Percentiles rank a stretch among this genome's conserved stretches.
Evolutionary conservation across 2,329 filamentous ascomycete species (phyloP).

Genomic region (Metarhizium humberi): DNA sequence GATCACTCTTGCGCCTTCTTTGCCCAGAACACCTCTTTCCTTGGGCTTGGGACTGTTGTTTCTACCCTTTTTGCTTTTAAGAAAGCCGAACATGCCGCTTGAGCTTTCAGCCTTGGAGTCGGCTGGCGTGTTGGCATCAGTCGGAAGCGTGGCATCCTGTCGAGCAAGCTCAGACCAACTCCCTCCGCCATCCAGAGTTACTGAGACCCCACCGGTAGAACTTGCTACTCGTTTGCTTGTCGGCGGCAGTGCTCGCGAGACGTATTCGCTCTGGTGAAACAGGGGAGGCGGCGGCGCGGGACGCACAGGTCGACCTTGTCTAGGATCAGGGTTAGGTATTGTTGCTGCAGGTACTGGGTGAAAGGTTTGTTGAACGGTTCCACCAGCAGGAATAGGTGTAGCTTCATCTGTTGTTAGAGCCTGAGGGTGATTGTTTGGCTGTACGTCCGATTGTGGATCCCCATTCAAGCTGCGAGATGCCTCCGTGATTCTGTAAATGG

Average conservation of each 20-base stretch:
- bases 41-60: slow-evolving; percentile 90
- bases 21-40: slow-evolving; percentile 86
- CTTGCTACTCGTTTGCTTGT: slow-evolving; percentile 63
- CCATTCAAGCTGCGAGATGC: slow-evolving; percentile 11
- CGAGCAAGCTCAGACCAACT: slow-evolving; percentile 89
- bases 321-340: slow-evolving; percentile 14
- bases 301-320: slow-evolving; percentile 15
- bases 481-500: slow-evolving; percentile 27
- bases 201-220: slow-evolving; percentile 77
- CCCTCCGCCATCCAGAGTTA: slow-evolving; percentile 79
- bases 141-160: slow-evolving; percentile 66
- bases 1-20: slow-evolving; percentile 82
- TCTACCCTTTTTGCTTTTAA: slow-evolving; percentile 80
- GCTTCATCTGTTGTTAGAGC: slow-evolving; percentile 44
- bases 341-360: slow-evolving; percentile 8
- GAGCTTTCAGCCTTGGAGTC: slow-evolving; percentile 46
- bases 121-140: slow-evolving; percentile 50
- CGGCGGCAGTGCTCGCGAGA: slow-evolving; percentile 37
- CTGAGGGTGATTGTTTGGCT: slow-evolving; percentile 23
- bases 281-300: slow-evolving; percentile 30
- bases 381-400: slow-evolving; percentile 25
- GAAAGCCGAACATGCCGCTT: slow-evolving; percentile 83
- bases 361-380: neutral
- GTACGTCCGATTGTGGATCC: slow-evolving; percentile 4
- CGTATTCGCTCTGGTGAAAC: slow-evolving; percentile 35